phyloP scores from a whole-genome alignment of 169 alveolate species.

The Eimeria maxima region DNA sequence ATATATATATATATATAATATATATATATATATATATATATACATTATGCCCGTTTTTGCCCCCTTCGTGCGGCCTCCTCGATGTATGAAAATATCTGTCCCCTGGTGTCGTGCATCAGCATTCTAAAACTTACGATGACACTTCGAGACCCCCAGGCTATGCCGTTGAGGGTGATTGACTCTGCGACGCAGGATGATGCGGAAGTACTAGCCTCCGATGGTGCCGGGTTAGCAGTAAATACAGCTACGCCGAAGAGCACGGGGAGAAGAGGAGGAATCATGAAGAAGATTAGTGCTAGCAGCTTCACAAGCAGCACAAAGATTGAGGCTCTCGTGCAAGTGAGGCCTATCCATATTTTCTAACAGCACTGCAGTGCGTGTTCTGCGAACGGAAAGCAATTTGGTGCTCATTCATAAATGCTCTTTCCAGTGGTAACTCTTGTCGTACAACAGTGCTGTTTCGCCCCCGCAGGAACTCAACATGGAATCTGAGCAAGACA shows the following conservation, averaged over 20 bases:
- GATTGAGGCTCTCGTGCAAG: conserved; percentile 88
- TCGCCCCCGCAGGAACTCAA: conserved; percentile 86
- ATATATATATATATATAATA: too few species aligned
- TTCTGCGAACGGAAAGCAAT: neutral
- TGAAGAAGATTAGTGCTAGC: conserved; percentile 79
- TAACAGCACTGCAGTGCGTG: neutral
- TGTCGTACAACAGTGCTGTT: neutral
- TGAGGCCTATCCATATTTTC: neutral
- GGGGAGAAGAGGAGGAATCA: conserved; percentile 67
- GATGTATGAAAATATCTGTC: neutral
- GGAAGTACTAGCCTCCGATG: neutral
- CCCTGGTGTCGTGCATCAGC: neutral
- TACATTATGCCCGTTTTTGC: too few species aligned
- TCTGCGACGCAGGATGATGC: neutral
- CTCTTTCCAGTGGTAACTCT: neutral
- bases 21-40: too few species aligned
- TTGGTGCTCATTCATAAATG: neutral
- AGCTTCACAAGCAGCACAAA: conserved; percentile 86
- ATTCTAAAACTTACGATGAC: neutral
- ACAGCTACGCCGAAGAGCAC: neutral
- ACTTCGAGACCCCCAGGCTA: neutral
- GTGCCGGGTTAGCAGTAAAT: neutral
- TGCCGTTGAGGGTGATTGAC: neutral
- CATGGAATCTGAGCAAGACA: conserved; percentile 83
- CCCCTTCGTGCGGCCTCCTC: neutral